Evolutionary conservation across 805 yeast species (phyloP).

Genomic region (Suhomyces sp.): DNA sequence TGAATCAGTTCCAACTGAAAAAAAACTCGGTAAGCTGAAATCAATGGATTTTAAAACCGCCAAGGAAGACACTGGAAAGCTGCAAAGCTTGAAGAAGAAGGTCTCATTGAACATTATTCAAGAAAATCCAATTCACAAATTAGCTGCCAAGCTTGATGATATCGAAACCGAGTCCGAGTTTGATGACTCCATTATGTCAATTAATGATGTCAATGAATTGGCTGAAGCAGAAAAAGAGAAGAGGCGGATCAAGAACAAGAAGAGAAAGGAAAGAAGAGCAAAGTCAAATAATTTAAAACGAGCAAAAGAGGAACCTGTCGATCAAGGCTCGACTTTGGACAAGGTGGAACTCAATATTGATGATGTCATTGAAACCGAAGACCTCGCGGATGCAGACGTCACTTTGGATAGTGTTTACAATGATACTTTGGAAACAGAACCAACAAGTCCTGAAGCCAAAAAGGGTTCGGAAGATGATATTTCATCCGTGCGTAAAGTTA

Average conservation of each 20-base stretch:
- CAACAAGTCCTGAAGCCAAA: conserved; percentile 1
- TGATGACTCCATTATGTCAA: conserved; percentile 12
- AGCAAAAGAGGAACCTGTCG: conserved; percentile 5
- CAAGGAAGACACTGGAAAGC: conserved; percentile 3
- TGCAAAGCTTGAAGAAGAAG: conserved; percentile 7
- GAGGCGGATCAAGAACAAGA: conserved; percentile 15
- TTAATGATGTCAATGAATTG: conserved; percentile 8
- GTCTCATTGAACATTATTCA: conserved; percentile 5
- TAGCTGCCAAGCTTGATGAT: conserved; percentile 6
- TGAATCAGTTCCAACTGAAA: conserved; percentile 7
- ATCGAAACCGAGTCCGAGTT: conserved; percentile 11
- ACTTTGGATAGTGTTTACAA: conserved; percentile 13
- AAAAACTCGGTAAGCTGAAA: conserved; percentile 11
- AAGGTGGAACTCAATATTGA: not conserved
- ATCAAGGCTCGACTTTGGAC: not conserved
- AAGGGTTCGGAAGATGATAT: not conserved
- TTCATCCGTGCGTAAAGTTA: conserved; percentile 5
- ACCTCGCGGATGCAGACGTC: conserved; percentile 7
- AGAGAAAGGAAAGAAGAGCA: conserved; percentile 18
- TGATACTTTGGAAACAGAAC: conserved; percentile 4
- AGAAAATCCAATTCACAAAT: conserved; percentile 1
- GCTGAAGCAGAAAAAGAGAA: conserved; percentile 15
- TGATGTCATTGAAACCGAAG: conserved; percentile 1
- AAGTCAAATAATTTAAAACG: conserved; percentile 9
- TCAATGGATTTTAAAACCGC: conserved; percentile 11